These are phyloP conservation scores for Debaryomyces tyrocola DNA, from an alignment of 805 yeast species.

Conservation along the genomic window DNA sequence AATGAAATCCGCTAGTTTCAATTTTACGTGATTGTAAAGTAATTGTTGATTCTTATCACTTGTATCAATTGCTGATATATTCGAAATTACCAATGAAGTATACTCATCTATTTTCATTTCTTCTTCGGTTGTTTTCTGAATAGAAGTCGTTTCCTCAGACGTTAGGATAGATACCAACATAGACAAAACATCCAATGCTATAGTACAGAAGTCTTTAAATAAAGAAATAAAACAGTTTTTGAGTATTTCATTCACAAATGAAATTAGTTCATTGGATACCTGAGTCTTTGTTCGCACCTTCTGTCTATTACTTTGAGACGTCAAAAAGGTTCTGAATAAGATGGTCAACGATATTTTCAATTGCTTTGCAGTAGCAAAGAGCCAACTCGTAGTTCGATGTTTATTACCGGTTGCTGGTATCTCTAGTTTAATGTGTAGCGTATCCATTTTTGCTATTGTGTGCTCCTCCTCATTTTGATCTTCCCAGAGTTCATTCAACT, in stretches of 20 bases:
- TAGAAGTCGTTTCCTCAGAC: neutral
- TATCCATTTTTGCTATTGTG: neutral
- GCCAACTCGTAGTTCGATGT: conserved; percentile 31
- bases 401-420: neutral
- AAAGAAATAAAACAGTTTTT: conserved; percentile 31
- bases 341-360: conserved; percentile 32
- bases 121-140: conserved; percentile 6
- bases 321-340: conserved; percentile 29
- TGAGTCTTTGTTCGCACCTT: conserved; percentile 24
- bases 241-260: conserved; percentile 21
- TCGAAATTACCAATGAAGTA: conserved; percentile 3
- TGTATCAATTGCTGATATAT: conserved; percentile 1
- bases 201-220: conserved; percentile 28
- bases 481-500: conserved; percentile 14
- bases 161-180: conserved; percentile 15
- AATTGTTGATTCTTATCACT: conserved; percentile 9
- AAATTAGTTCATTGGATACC: conserved; percentile 20
- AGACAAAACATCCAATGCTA: conserved; percentile 29
- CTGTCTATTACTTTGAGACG: conserved; percentile 12
- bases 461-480: neutral
- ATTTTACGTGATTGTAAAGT: conserved; percentile 11
- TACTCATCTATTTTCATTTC: conserved; percentile 4
- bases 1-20: conserved; percentile 28
- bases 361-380: conserved; percentile 37
- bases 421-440: conserved; percentile 4